Conservation (phyloP, 2,329 filamentous ascomycete species). For the Metarhizium robertsii region DNA sequence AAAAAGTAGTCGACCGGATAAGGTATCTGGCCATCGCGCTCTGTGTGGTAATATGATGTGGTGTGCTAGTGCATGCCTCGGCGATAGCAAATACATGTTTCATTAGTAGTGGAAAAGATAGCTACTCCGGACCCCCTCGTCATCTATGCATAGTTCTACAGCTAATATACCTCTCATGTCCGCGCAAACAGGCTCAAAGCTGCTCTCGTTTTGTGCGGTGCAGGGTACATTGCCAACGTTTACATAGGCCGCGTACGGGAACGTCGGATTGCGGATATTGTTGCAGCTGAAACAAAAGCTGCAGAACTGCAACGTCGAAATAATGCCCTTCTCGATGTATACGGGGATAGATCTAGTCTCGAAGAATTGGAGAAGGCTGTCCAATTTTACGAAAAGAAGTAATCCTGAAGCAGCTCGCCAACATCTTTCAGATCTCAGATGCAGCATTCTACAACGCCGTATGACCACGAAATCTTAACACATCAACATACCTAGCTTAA, state of each 20-base stretch:
- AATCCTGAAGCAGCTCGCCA: not conserved
- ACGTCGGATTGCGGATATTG: conserved; percentile 15
- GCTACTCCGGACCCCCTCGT: not conserved
- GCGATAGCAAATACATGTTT: no score
- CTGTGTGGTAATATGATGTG: not conserved
- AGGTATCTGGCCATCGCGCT: not conserved
- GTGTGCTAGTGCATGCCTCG: no score
- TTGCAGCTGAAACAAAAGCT: conserved; percentile 22
- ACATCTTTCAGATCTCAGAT: not conserved
- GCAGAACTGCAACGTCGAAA: conserved; percentile 27
- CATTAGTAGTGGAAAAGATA: not conserved
- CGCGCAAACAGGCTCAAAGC: conserved; percentile 4
- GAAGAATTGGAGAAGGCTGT: conserved; percentile 39
- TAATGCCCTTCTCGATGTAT: conserved; percentile 37
- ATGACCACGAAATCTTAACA: not conserved
- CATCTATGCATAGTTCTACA: not conserved
- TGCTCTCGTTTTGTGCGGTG: conserved; percentile 20
- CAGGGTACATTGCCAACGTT: conserved; percentile 25
- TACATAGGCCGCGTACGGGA: conserved; percentile 20
- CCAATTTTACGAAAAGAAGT: conserved; percentile 32
- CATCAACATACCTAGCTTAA: not conserved
- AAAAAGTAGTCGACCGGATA: not conserved
- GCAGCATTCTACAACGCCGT: not conserved
- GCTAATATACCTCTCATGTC: not conserved
- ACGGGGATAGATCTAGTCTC: conserved; percentile 39